These are phyloP conservation scores for Kazachstania sp. DNA, from an alignment of 1,139 yeast genomes.

Conservation along the genomic window DNA sequence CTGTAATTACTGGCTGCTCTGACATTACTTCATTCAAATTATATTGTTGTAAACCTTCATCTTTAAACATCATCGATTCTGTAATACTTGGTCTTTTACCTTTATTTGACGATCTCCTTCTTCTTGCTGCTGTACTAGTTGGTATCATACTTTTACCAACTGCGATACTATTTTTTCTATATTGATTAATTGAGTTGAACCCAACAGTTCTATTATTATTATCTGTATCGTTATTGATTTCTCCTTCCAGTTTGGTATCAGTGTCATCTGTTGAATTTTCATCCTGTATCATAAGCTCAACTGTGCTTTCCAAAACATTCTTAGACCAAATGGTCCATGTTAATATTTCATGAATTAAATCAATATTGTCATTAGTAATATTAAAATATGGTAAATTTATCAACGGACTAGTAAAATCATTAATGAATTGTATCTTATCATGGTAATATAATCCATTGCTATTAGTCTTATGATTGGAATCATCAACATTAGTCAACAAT, in stretches of 20 bases:
- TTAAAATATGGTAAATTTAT: slow-evolving; percentile 20
- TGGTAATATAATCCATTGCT: slow-evolving; percentile 5
- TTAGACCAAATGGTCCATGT: slow-evolving; percentile 28
- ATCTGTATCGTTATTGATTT: background rate
- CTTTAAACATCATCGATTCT: slow-evolving; percentile 27
- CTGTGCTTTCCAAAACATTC: slow-evolving; percentile 16
- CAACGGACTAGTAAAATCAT: slow-evolving; percentile 28
- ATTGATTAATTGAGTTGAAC: background rate
- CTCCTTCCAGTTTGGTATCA: background rate
- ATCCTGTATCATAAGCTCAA: slow-evolving; percentile 8
- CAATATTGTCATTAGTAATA: slow-evolving; percentile 27
- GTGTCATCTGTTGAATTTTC: background rate
- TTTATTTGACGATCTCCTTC: slow-evolving; percentile 24
- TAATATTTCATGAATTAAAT: slow-evolving; percentile 21
- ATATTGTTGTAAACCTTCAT: slow-evolving; percentile 29
- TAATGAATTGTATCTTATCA: slow-evolving; percentile 16
- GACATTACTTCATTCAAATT: slow-evolving; percentile 29
- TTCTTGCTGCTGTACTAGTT: slow-evolving; percentile 7
- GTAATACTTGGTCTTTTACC: slow-evolving; percentile 25
- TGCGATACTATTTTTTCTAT: background rate
- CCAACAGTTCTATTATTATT: background rate
- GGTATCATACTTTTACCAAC: background rate
- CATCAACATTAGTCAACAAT: slow-evolving; percentile 1
- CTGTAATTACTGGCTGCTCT: slow-evolving; percentile 16
- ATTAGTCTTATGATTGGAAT: background rate